Evolutionary conservation across 306 rosid genomes (phyloP).

Genomic region (Fragaria ananassa): DNA sequence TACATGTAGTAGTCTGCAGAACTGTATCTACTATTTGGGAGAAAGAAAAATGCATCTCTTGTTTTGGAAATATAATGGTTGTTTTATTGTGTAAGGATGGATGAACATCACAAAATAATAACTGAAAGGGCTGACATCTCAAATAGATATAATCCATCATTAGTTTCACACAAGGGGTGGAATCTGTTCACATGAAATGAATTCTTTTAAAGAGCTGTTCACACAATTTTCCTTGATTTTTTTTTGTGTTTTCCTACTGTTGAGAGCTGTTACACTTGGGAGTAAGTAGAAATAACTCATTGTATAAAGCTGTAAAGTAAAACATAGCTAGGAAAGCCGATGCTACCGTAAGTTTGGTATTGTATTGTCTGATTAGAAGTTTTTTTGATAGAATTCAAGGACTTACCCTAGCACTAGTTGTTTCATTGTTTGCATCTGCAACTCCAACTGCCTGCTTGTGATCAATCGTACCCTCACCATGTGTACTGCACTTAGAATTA

Average conservation of each 20-base stretch:
- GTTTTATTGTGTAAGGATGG: background rate
- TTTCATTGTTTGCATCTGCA: background rate
- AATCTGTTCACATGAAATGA: background rate
- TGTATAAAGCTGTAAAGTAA: background rate
- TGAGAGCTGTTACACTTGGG: background rate
- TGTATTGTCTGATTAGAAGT: background rate
- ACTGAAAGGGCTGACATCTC: background rate
- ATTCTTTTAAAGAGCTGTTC: background rate
- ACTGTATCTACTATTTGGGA: background rate
- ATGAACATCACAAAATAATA: background rate
- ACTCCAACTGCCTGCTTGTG: background rate
- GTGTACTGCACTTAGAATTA: background rate
- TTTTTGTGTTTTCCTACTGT: background rate
- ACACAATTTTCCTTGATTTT: background rate
- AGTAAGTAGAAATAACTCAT: background rate
- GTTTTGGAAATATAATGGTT: background rate
- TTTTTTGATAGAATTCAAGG: background rate
- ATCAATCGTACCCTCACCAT: background rate
- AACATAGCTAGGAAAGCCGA: background rate
- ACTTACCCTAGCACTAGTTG: background rate
- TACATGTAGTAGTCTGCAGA: background rate
- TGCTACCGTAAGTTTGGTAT: background rate
- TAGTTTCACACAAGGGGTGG: background rate
- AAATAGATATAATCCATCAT: background rate
- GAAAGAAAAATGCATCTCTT: background rate